Base-by-base conservation (phyloP, 2,329 filamentous ascomycete genomes). In the Madurella fahalii region DNA sequence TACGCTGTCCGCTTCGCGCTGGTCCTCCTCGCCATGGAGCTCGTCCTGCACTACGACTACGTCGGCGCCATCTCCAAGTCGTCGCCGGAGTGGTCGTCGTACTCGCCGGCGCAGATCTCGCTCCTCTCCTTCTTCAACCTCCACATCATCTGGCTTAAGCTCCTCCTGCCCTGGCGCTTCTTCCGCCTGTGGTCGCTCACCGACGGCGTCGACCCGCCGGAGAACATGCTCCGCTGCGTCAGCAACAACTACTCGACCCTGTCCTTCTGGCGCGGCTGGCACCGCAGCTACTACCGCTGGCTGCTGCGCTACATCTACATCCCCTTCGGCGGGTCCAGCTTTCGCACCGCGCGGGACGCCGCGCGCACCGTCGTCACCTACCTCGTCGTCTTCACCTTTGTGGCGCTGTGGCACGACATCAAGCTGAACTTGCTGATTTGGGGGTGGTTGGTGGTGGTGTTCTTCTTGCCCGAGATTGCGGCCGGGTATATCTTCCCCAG, bases 211-310 rank as follows among this genome's bases (percentile, higher is more conserved):
- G 94, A 99, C 67, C 90, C 94, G 0, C 93, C 94, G 0, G 94
- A 99, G 74, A 99, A 99, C 74, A 96, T 99, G 90, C 83, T 96
- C 52, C 89, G 94, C 63, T 99, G 95, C 72, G 90, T 96, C 73
- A 92, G 86, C 67, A 85, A 99, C 75, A 97, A 97, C 71, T 96
- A 92, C 75, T 92, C 87, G 60, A 87, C 90, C 0, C 80, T 92
- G 40, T 85, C 86, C 17, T 99, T 99, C 74, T 99, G 94, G 94
- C 89, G 94, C 58, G 86, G 85, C 32, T 99, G 95, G 95, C 94
- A 99, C 72, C 86, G 92, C 50, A 90, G 85, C 60, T 97, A 90
- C 77, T 97, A 97, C 74, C 87, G 91, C 62, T 99, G 92, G 91
- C 81, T 94, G 54, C 80, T 97, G 48, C 85, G 94, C 20, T 99